Evolutionary conservation across 78 protist species (phyloP).

Genomic region (Dictyostelium purpureum): DNA sequence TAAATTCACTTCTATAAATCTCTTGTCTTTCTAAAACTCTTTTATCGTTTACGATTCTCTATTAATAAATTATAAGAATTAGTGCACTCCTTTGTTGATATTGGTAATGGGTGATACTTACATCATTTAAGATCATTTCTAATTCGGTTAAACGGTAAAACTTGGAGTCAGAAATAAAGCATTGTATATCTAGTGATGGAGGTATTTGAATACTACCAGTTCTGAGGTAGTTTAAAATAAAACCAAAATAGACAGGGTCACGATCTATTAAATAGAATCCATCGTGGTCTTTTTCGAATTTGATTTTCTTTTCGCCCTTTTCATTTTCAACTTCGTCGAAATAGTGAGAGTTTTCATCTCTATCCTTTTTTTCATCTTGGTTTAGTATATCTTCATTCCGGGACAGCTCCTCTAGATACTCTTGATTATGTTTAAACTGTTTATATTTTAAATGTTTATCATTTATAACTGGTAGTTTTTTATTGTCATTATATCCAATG

Average conservation of each 20-base stretch:
- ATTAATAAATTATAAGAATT: background rate
- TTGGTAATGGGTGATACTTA: background rate
- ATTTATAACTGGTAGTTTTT: no score
- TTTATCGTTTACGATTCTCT: slow-evolving; percentile 17
- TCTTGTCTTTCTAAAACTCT: slow-evolving; percentile 25
- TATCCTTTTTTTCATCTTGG: no score
- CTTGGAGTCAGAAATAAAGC: slow-evolving; percentile 26
- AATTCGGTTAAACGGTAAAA: slow-evolving; percentile 45
- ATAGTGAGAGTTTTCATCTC: no score
- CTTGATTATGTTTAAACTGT: no score
- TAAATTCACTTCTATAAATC: slow-evolving; percentile 19
- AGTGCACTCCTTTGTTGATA: background rate
- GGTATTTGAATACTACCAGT: slow-evolving; percentile 30
- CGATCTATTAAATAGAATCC: slow-evolving; percentile 58
- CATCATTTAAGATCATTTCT: slow-evolving; percentile 14
- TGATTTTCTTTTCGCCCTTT: background rate
- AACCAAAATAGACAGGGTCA: slow-evolving; percentile 13
- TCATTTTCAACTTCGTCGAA: slow-evolving; percentile 5
- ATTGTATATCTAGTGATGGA: background rate
- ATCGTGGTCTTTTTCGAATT: slow-evolving; percentile 62
- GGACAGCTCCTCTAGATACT: no score
- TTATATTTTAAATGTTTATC: no score
- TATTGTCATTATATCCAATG: background rate
- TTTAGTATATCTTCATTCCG: no score
- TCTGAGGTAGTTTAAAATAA: slow-evolving; percentile 51